Evolutionary conservation across 2,329 filamentous ascomycete genomes (phyloP).

Genomic region (Periconia digitata): DNA sequence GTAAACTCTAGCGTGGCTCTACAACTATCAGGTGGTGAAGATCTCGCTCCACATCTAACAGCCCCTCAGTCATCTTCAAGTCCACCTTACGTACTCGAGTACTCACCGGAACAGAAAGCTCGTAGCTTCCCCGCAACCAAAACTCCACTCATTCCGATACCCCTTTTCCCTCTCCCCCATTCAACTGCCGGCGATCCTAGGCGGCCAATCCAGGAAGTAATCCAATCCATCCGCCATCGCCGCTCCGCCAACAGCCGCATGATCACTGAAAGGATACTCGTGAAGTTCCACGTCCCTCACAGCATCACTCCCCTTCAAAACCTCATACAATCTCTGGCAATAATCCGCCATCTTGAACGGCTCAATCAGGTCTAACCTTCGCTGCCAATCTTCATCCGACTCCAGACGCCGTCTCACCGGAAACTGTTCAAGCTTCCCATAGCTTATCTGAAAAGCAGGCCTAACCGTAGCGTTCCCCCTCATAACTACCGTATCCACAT

Average conservation of each 20-base stretch:
- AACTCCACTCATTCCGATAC: background rate
- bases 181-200: constrained; percentile 5
- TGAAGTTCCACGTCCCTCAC: constrained; percentile 30
- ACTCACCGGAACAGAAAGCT: background rate
- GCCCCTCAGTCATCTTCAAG: no score
- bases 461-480: constrained; percentile 15
- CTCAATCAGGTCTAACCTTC: constrained; percentile 24
- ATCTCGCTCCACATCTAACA: background rate
- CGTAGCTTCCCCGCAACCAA: background rate
- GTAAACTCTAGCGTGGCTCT: no score
- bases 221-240: constrained; percentile 35
- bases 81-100: no score
- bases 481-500: no score
- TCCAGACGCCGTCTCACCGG: constrained; percentile 28
- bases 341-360: constrained; percentile 27
- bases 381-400: constrained; percentile 28
- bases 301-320: constrained; percentile 20
- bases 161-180: background rate
- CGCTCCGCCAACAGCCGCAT: constrained; percentile 30
- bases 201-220: constrained; percentile 30
- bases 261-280: constrained; percentile 36
- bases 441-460: constrained; percentile 36
- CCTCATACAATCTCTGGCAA: constrained; percentile 23
- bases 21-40: no score
- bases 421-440: constrained; percentile 31